Evolutionary conservation across 164 flowering plant species (phyloP), one percentile per base, ranked within the genome.

Genomic region (Nymphaea thermarum): DNA sequence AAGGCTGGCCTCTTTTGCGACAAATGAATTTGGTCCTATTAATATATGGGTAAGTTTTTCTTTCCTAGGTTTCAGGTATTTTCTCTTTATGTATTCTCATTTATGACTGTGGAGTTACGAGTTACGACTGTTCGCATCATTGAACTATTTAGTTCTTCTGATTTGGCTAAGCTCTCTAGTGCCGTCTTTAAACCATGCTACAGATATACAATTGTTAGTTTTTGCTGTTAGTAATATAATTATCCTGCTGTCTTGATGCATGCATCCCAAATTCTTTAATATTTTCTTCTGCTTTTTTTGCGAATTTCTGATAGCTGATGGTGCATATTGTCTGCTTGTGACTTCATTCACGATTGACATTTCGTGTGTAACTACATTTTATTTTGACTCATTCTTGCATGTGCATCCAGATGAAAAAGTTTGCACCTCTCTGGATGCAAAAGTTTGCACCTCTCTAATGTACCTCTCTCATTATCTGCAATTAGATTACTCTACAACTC

Each of bases 21-120:
- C 80, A 44, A 65, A 62, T 60, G 86, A 91, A 76, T 80, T 94
- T 74, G 97, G 98, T 61, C 81, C 90, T 43, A 77, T 94, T 72
- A 88, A 94, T 73, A 88, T 94, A 68, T 94, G 98, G 98, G 98
- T 94, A 71, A 78, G 87, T 75, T 42, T 8, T 63, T 41, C 41
- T 55, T 47, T 70, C 65, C 66, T 60, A 6, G 7, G 55, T 47
- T 12, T 47, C 12, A 47, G 55, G 12, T 47, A 12, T 47, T 47
- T 47, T 3, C 55, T 47, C 2, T 47, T 12, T 47, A 12, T 12
- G 12, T 47, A 47, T 47, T 2, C 12, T 47, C 55, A 7, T 47
- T 12, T 47, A 12, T 47, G 55, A 3, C 11, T 12, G 12, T n/a
- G n/a, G n/a, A n/a, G n/a, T n/a, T n/a, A n/a, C n/a, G 12, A 47